Percentiles rank a stretch among this genome's conserved stretches.
phyloP scores from a whole-genome alignment of 83 land plant genomes.

The Picea abies region DNA sequence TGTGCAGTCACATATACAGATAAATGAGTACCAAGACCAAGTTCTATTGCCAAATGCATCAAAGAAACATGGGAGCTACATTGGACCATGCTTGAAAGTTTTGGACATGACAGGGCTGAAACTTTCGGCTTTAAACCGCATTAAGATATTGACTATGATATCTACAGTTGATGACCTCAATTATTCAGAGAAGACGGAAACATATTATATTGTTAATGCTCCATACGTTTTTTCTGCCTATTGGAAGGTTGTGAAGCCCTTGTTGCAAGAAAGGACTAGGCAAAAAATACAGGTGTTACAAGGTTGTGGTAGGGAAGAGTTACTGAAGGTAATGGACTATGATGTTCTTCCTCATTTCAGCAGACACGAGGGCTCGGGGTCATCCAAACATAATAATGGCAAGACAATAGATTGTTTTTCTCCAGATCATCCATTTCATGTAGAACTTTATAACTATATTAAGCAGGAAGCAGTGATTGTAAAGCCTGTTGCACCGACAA shows the following conservation, averaged over 20 bases:
- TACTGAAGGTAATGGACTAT: conserved; percentile 58
- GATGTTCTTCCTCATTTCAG: too few relatives aligned
- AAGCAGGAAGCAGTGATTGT: too few relatives aligned
- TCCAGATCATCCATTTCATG: too few relatives aligned
- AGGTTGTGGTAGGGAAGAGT: conserved; percentile 62
- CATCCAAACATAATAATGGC: too few relatives aligned
- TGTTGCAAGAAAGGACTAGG: conserved; percentile 66
- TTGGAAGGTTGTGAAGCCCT: conserved; percentile 59
- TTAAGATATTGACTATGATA: conserved; percentile 52
- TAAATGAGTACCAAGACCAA: conserved; percentile 95
- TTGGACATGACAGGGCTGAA: conserved; percentile 95
- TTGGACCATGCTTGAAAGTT: conserved; percentile 83
- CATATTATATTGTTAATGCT: conserved; percentile 60
- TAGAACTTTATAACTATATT: too few relatives aligned
- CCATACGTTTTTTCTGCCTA: conserved; percentile 51
- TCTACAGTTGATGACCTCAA: conserved; percentile 42
- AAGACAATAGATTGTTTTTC: too few relatives aligned
- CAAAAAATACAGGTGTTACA: conserved; percentile 51
- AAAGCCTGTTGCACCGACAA: too few relatives aligned
- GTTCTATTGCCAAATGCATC: conserved; percentile 73
- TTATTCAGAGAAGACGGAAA: conserved; percentile 60
- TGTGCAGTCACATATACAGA: conserved; percentile 96
- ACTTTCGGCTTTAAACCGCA: conserved; percentile 82
- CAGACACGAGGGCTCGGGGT: too few relatives aligned
- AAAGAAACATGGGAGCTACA: conserved; percentile 55